Percentiles rank a stretch among this genome's conserved stretches.
These are phyloP conservation scores for Pseudogymnoascus sp. DNA, from an alignment of 2,329 filamentous ascomycete genomes.

Conservation along the genomic window DNA sequence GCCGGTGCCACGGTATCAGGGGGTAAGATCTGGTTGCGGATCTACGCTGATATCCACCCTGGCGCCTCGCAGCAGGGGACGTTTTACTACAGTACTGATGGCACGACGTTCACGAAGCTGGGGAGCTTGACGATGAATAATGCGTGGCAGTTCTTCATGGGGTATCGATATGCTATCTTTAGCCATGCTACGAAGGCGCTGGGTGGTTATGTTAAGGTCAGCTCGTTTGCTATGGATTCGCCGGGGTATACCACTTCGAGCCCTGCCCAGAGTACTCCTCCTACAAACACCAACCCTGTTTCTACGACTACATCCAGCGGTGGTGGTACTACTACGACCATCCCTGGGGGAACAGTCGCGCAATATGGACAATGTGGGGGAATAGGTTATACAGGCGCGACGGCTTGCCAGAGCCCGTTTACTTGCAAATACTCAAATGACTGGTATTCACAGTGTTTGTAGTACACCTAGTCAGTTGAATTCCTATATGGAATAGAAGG, in stretches of 20 bases:
- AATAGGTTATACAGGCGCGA: constrained; percentile 10
- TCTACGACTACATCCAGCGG: too few relatives aligned
- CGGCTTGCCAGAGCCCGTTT: background rate
- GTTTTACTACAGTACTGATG: constrained; percentile 41
- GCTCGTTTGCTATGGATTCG: too few relatives aligned
- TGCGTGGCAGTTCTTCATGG: constrained; percentile 42
- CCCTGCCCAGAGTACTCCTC: too few relatives aligned
- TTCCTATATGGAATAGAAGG: too few relatives aligned
- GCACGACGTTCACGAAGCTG: constrained; percentile 30
- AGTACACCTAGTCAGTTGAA: too few relatives aligned
- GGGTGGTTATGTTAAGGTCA: constrained; percentile 28
- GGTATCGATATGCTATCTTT: constrained; percentile 43
- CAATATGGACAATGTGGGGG: constrained; percentile 13
- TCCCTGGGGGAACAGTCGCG: too few relatives aligned
- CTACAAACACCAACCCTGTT: too few relatives aligned
- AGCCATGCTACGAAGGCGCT: constrained; percentile 40
- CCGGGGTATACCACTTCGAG: too few relatives aligned
- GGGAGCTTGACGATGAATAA: constrained; percentile 34
- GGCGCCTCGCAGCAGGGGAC: constrained; percentile 23
- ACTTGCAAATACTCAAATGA: constrained; percentile 10
- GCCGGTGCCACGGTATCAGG: constrained; percentile 14
- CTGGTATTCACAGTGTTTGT: constrained; percentile 13
- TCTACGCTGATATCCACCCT: constrained; percentile 31
- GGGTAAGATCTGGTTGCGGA: constrained; percentile 31
- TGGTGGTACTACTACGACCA: too few relatives aligned